Conservation (phyloP, 1,139 yeast species). For the Suhomyces panamericanus region DNA sequence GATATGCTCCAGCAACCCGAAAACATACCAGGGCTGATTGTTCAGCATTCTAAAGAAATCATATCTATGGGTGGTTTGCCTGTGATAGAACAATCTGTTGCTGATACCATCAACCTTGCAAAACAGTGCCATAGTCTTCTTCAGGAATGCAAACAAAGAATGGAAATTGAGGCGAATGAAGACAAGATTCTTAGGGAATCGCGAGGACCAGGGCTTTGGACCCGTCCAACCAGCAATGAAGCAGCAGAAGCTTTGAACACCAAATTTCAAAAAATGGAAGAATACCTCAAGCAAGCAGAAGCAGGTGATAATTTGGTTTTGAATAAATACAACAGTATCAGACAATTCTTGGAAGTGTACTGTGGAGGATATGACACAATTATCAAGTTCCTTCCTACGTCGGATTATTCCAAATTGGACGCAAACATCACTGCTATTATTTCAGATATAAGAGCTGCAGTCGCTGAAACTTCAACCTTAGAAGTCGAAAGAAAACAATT, state of each 20-base stretch:
- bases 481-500: constrained; percentile 40
- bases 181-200: constrained; percentile 50
- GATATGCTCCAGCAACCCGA: constrained; percentile 67
- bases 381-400: constrained; percentile 50
- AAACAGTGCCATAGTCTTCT: constrained; percentile 39
- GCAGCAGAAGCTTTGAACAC: constrained; percentile 39
- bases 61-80: constrained; percentile 54
- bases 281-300: constrained; percentile 58
- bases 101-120: constrained; percentile 47
- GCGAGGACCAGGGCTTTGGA: constrained; percentile 52
- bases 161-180: constrained; percentile 54
- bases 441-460: constrained; percentile 37
- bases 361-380: constrained; percentile 45
- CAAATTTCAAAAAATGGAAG: constrained; percentile 44
- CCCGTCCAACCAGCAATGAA: constrained; percentile 37
- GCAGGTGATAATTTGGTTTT: constrained; percentile 58
- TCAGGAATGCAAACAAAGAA: constrained; percentile 47
- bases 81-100: constrained; percentile 42
- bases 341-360: constrained; percentile 44
- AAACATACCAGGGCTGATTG: constrained; percentile 57
- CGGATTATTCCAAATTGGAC: constrained; percentile 43
- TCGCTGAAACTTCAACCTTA: constrained; percentile 27
- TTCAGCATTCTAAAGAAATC: constrained; percentile 57
- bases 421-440: constrained; percentile 38
- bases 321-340: constrained; percentile 45